Percentiles rank a stretch among this genome's conserved stretches.
phyloP scores from a whole-genome alignment of 331 rosid species.

The Malus hybrid region DNA sequence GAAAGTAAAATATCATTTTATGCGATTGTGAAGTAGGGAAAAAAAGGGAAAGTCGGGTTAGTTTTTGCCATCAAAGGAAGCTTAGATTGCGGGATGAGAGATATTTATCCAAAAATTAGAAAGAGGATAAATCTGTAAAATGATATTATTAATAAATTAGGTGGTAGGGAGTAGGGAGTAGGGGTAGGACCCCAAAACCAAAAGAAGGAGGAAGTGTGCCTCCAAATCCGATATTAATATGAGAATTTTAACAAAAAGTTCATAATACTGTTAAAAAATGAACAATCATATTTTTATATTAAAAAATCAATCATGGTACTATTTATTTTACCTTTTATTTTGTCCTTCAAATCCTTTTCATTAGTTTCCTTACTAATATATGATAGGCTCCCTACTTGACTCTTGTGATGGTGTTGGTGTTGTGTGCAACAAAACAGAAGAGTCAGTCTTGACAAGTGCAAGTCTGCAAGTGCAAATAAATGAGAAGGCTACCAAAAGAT shows the following conservation, averaged over 20 bases:
- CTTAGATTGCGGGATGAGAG: neutral
- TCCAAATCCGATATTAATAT: neutral
- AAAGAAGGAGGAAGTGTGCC: neutral
- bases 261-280: too few species aligned
- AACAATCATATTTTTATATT: too few species aligned
- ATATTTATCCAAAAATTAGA: neutral
- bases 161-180: too few species aligned
- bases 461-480: neutral
- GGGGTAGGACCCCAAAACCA: neutral
- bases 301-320: too few species aligned
- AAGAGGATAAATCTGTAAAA: neutral
- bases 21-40: neutral
- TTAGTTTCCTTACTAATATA: neutral
- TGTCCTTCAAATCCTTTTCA: too few species aligned
- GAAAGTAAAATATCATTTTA: neutral
- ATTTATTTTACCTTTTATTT: too few species aligned
- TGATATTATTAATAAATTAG: neutral
- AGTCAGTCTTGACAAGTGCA: too few species aligned
- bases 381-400: neutral
- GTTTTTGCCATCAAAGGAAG: neutral
- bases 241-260: too few species aligned
- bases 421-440: neutral
- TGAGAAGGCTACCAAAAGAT: conserved; percentile 11
- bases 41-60: neutral
- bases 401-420: neutral